Evolutionary conservation across 2,329 filamentous ascomycete species (phyloP).

Genomic region (Clathrospora elynae): DNA sequence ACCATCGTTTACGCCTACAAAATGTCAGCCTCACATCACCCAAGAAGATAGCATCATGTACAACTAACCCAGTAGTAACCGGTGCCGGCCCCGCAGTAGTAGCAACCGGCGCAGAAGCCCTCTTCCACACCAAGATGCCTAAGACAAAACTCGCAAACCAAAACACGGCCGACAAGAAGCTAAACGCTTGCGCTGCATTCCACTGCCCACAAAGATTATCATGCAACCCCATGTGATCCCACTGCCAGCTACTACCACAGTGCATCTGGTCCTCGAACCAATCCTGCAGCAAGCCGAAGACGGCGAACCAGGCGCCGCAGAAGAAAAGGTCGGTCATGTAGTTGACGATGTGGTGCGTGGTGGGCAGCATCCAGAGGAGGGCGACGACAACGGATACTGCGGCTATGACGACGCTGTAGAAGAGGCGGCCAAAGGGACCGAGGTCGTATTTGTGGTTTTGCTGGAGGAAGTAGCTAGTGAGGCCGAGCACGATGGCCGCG

Average conservation of each 20-base stretch:
- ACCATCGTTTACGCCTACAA: no score
- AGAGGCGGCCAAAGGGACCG: conserved; percentile 67
- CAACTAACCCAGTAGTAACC: no score
- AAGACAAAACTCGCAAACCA: conserved; percentile 64
- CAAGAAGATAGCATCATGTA: no score
- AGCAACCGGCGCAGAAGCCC: background rate
- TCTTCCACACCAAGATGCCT: conserved; percentile 13
- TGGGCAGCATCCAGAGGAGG: conserved; percentile 73
- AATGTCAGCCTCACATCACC: no score
- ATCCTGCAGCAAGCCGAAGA: conserved; percentile 48
- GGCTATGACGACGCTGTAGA: conserved; percentile 75
- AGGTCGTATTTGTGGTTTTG: conserved; percentile 47
- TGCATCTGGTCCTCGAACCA: conserved; percentile 24
- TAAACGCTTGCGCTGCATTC: conserved; percentile 73
- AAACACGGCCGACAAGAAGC: conserved; percentile 70
- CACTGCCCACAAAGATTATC: conserved; percentile 65
- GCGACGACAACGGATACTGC: conserved; percentile 68
- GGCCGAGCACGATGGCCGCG: conserved; percentile 59
- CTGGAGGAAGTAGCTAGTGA: conserved; percentile 24
- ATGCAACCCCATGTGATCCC: conserved; percentile 56
- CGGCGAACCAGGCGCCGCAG: conserved; percentile 68
- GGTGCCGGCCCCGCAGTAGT: background rate
- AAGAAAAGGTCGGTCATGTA: conserved; percentile 73
- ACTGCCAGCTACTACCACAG: conserved; percentile 50
- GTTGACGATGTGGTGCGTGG: conserved; percentile 67